Conservation (phyloP, 2,329 filamentous ascomycete species). For the Claviceps arundinis region DNA sequence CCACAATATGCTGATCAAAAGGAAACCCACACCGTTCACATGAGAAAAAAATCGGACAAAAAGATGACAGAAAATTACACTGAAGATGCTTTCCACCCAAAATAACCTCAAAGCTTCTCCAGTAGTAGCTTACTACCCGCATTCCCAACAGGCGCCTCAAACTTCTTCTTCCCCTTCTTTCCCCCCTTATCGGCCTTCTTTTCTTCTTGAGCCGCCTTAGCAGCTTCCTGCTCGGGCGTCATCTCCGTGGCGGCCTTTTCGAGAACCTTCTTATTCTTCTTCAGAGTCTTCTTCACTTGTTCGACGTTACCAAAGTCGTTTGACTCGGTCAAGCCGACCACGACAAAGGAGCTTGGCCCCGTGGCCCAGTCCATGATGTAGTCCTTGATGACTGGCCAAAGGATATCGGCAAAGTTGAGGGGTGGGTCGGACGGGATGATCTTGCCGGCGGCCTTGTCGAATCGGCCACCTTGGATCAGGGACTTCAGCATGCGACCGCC, state of each 20-base stretch:
- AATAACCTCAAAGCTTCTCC: conserved; percentile 33
- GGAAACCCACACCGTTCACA: not conserved
- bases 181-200: conserved; percentile 28
- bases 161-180: conserved; percentile 30
- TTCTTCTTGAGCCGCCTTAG: conserved; percentile 34
- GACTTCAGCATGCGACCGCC: conserved; percentile 82
- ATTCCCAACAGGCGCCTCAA: conserved; percentile 40
- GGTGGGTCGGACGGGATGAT: conserved; percentile 61
- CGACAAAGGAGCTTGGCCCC: conserved; percentile 72
- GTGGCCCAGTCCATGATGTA: conserved; percentile 73
- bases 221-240: conserved; percentile 38
- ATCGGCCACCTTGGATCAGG: conserved; percentile 78
- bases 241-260: conserved; percentile 52
- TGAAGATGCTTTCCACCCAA: not conserved
- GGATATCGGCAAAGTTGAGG: conserved; percentile 63
- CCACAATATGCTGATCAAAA: not conserved
- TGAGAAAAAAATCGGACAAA: not conserved
- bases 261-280: conserved; percentile 58
- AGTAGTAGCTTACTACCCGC: conserved; percentile 48
- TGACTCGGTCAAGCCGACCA: conserved; percentile 69
- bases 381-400: conserved; percentile 72
- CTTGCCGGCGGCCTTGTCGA: conserved; percentile 59
- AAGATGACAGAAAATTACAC: not conserved
- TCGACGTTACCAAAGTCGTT: conserved; percentile 53
- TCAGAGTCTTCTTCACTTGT: conserved; percentile 56